These are phyloP conservation scores for Candida fluviatilis DNA, from an alignment of 805 yeast genomes.

Conservation along the genomic window DNA sequence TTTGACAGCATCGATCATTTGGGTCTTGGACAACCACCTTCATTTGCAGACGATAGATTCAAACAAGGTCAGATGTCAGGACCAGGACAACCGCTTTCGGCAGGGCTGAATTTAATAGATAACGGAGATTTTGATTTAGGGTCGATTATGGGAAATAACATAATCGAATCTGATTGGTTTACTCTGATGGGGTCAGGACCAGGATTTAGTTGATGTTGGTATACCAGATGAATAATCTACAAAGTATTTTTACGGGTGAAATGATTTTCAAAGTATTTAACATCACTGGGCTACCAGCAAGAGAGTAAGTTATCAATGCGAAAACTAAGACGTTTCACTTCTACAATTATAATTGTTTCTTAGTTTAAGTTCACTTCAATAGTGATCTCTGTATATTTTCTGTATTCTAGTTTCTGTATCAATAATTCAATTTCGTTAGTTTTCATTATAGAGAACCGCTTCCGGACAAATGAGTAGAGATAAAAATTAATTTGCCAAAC, in stretches of 20 bases:
- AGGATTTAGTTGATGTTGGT: slow-evolving; percentile 17
- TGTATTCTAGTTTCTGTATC: too few species aligned
- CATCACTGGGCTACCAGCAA: not conserved
- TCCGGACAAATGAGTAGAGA: too few species aligned
- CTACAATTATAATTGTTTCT: too few species aligned
- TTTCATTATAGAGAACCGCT: too few species aligned
- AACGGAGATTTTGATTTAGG: slow-evolving; percentile 4
- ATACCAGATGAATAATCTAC: not conserved
- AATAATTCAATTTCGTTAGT: too few species aligned
- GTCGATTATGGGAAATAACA: slow-evolving; percentile 3
- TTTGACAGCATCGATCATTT: not conserved
- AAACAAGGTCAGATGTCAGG: slow-evolving; percentile 3
- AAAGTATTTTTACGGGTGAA: not conserved
- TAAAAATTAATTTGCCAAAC: too few species aligned
- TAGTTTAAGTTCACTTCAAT: too few species aligned
- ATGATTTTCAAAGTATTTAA: not conserved
- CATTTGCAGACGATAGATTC: not conserved
- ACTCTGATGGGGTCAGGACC: slow-evolving; percentile 31
- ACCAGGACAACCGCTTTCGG: not conserved
- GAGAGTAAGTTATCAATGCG: not conserved
- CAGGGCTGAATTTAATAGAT: slow-evolving; percentile 3
- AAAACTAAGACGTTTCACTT: too few species aligned
- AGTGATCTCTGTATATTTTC: too few species aligned
- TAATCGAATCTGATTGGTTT: slow-evolving; percentile 25
- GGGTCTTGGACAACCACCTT: not conserved